Conservation (phyloP, 768 basidiomycete genomes). For the Tylopilus felleus region DNA sequence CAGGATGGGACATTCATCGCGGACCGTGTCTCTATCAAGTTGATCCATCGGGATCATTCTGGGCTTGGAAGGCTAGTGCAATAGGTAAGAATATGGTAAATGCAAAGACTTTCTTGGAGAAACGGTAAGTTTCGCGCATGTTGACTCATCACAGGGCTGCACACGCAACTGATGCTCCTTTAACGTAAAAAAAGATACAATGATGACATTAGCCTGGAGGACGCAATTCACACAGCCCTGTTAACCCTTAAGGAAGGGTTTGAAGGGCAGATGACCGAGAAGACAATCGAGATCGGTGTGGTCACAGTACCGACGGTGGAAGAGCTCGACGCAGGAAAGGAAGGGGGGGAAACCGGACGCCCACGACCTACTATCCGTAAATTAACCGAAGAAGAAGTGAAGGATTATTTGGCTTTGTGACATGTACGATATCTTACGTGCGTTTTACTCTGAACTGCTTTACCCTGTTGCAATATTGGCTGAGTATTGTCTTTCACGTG, state of each 20-base stretch:
- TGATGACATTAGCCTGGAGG: conserved; percentile 97
- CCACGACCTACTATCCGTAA: conserved; percentile 91
- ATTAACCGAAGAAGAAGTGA: conserved; percentile 93
- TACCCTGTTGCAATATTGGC: conserved; percentile 8
- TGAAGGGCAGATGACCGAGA: conserved; percentile 99
- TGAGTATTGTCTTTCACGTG: conserved; percentile 17
- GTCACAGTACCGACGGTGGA: conserved; percentile 80
- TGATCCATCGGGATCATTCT: conserved; percentile 97
- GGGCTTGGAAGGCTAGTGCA: conserved; percentile 99
- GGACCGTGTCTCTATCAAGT: conserved; percentile 98
- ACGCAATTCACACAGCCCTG: conserved; percentile 97
- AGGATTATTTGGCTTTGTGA: conserved; percentile 89
- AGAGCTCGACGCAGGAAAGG: conserved; percentile 57
- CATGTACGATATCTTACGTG: conserved; percentile 31
- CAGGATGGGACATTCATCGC: conserved; percentile 93
- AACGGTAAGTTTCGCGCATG: conserved; percentile 62
- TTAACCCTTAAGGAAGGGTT: conserved; percentile 98
- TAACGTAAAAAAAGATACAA: conserved; percentile 81
- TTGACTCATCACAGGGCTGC: conserved; percentile 18
- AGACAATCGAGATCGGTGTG: conserved; percentile 98
- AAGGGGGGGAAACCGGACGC: conserved; percentile 63
- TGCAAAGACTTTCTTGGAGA: conserved; percentile 98
- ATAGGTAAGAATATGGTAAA: conserved; percentile 99
- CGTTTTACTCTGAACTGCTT: conserved; percentile 24
- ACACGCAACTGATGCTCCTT: conserved; percentile 15